Evolutionary conservation across 192 early-diverging fungal genomes (phyloP).

Genomic region (Dimargaris cristalligena): DNA sequence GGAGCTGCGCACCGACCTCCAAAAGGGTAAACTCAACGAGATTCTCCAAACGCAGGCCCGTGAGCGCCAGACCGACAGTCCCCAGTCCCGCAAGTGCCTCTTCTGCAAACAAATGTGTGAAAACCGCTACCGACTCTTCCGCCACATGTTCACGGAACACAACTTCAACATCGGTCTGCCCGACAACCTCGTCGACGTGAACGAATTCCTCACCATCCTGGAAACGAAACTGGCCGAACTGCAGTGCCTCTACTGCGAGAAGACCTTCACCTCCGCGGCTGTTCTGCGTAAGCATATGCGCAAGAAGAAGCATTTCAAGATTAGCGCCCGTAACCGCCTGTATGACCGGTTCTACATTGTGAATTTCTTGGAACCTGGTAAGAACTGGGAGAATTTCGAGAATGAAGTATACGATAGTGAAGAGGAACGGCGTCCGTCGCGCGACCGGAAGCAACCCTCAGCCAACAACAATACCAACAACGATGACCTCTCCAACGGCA

Average conservation of each 20-base stretch:
- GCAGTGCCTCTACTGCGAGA: conserved; percentile 88
- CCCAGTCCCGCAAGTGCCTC: conserved; percentile 61
- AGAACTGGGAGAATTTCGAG: conserved; percentile 80
- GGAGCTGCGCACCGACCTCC: conserved; percentile 52
- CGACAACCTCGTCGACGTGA: conserved; percentile 75
- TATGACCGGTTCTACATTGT: conserved; percentile 92
- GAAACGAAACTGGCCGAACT: conserved; percentile 49
- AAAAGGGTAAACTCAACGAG: conserved; percentile 48
- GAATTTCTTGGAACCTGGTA: conserved; percentile 80
- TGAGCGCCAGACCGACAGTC: conserved; percentile 50
- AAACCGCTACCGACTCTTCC: conserved; percentile 53
- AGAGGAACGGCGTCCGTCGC: conserved; percentile 39
- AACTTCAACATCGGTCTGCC: conserved; percentile 85
- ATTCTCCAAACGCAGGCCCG: conserved; percentile 54
- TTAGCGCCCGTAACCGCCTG: conserved; percentile 69
- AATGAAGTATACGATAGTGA: conserved; percentile 62
- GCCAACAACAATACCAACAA: too few relatives aligned
- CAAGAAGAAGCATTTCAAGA: conserved; percentile 96
- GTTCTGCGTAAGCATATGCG: conserved; percentile 93
- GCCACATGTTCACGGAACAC: conserved; percentile 81
- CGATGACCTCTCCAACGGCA: too few relatives aligned
- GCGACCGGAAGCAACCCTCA: too few relatives aligned
- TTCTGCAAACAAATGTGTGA: conserved; percentile 75
- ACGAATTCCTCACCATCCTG: conserved; percentile 62
- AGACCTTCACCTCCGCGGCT: conserved; percentile 68